Conservation (phyloP, 2,329 filamentous ascomycete genomes). For the Claviceps pazoutovae region DNA sequence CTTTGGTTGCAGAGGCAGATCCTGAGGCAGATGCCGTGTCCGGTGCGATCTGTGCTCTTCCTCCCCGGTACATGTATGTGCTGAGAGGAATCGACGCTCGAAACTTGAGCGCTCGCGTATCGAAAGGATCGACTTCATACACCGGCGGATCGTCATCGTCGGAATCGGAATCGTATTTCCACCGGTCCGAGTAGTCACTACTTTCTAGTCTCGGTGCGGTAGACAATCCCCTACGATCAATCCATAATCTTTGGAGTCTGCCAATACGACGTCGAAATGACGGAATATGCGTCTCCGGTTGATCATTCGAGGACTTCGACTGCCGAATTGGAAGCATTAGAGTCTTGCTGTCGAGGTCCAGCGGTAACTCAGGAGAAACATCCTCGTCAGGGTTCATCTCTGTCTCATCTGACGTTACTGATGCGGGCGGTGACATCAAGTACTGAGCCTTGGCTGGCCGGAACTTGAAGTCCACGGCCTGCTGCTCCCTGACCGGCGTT, state of each 20-base stretch:
- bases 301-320: conserved; percentile 27
- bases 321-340: conserved; percentile 25
- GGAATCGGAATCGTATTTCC: conserved; percentile 79
- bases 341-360: conserved; percentile 21
- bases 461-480: conserved; percentile 48
- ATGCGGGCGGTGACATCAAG: conserved; percentile 50
- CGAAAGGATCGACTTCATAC: conserved; percentile 63
- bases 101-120: conserved; percentile 44
- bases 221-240: conserved; percentile 63
- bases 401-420: conserved; percentile 40
- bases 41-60: conserved; percentile 20
- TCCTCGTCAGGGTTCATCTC: conserved; percentile 34
- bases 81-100: conserved; percentile 43
- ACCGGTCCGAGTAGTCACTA: conserved; percentile 46
- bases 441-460: conserved; percentile 60
- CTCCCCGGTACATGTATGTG: conserved; percentile 25
- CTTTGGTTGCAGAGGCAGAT: conserved; percentile 6
- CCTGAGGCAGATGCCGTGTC: conserved; percentile 14
- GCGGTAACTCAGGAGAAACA: conserved; percentile 26
- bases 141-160: conserved; percentile 66
- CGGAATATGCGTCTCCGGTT: conserved; percentile 32
- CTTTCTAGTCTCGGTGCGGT: conserved; percentile 30
- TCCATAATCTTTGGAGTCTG: conserved; percentile 71
- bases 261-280: conserved; percentile 76
- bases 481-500: conserved; percentile 58